These are phyloP conservation scores for Thinopyrum elongatum DNA, from an alignment of 176 grass and related monocot genomes.

Conservation along the genomic window DNA sequence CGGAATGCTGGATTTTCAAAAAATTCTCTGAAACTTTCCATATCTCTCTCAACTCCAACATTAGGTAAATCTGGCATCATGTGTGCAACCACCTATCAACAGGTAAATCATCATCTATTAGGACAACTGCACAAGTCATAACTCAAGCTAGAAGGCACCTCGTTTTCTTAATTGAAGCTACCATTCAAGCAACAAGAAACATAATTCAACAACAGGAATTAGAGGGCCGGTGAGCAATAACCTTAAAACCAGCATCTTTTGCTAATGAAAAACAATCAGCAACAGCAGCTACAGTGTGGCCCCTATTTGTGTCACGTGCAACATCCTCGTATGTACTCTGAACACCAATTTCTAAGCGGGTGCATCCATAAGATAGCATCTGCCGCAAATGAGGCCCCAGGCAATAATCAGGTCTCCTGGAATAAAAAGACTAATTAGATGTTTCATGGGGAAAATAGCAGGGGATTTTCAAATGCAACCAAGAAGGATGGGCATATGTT, in stretches of 20 bases:
- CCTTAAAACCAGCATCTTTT: constrained; percentile 99
- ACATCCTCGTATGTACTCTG: constrained; percentile 99
- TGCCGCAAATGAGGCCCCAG: constrained; percentile 86
- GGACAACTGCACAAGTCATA: not conserved
- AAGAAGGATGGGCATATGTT: not conserved
- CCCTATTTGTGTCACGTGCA: constrained; percentile 91
- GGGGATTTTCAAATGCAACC: not conserved
- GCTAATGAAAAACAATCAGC: constrained; percentile 98
- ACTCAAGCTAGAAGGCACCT: not conserved
- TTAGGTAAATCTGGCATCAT: constrained; percentile 99
- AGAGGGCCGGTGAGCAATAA: constrained; percentile 2
- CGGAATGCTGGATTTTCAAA: constrained; percentile 88
- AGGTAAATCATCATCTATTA: constrained; percentile 4
- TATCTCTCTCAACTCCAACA: constrained; percentile 91
- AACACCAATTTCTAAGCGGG: constrained; percentile 95
- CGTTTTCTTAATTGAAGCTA: not conserved
- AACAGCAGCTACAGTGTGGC: constrained; percentile 93
- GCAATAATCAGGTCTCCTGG: constrained; percentile 98
- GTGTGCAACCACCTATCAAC: constrained; percentile 83
- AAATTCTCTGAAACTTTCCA: constrained; percentile 98
- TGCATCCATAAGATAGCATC: constrained; percentile 97
- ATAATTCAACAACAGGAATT: not conserved
- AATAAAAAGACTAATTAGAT: constrained; percentile 37
- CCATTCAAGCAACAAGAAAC: not conserved
- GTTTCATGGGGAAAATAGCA: constrained; percentile 13